Base-by-base conservation (phyloP, 2,329 filamentous ascomycete genomes). In the Aureobasidium sp. region DNA sequence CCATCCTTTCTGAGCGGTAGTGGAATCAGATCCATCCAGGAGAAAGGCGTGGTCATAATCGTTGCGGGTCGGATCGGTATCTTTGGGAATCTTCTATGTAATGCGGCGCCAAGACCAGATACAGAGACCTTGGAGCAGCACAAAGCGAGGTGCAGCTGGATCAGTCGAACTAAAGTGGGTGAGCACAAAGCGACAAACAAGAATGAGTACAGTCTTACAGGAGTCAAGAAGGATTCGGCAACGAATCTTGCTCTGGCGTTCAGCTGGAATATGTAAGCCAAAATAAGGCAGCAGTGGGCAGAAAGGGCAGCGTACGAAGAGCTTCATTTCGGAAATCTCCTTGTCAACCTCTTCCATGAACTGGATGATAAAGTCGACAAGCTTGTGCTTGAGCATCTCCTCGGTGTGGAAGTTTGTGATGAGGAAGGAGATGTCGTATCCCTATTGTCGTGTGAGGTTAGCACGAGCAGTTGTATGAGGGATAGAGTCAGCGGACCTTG, bases 341-440 rank as follows among this genome's bases (percentile, higher is more conserved):
- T 99, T 99, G 77, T 99, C 95, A 5, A 99, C 95, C 75, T 99
- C 94, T 77, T 99, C 93, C 93, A 99, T 97, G 72, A 99, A 99
- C 72, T 97, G 88, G 67, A 99, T 97, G 69, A 99, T 96, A 72
- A 99, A 99, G 75, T 99, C 94, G 37, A 99, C 95, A 69, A 99
- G 82, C 81, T 99, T 97, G 75, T 99, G 93, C 82, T 97, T 97
- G 74, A 97, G 77, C 91, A 99, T 96, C 74, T 95, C 90, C 76
- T 97, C 94, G 5, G 94, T 97, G 72, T 99, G 94, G 81, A 94
- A 95, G 78, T 99, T 99, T 51, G 94, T 99, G 73, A 99, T 96
- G 72, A 99, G 76, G 81, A 99, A 99, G 8, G 92, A 97, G 69
- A 99, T 99, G 70, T 99, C 94, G 75, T 99, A 99, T 69, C 93